Percentiles rank a stretch among this genome's conserved stretches.
phyloP scores from a whole-genome alignment of 1,139 yeast genomes.

The Pichia sp. region DNA sequence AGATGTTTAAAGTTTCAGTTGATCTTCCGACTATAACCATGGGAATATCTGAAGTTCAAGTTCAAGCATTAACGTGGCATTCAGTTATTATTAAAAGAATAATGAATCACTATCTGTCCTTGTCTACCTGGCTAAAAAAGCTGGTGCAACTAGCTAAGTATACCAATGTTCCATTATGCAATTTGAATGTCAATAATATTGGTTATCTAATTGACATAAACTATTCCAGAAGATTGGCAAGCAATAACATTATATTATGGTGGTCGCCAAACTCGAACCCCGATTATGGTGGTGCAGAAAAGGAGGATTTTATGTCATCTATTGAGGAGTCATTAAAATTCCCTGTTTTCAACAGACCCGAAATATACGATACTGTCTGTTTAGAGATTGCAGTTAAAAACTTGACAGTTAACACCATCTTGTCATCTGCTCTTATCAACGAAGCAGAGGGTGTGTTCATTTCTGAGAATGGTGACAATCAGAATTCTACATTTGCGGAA shows the following conservation, averaged over 20 bases:
- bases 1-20: constrained; percentile 40
- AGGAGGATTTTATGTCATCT: constrained; percentile 39
- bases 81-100: constrained; percentile 60
- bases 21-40: constrained; percentile 67
- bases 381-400: constrained; percentile 78
- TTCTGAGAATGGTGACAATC: constrained; percentile 59
- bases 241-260: constrained; percentile 76
- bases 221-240: constrained; percentile 71
- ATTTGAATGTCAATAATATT: constrained; percentile 69
- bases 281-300: constrained; percentile 82
- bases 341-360: constrained; percentile 74
- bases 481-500: constrained; percentile 57
- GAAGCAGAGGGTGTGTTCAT: constrained; percentile 72
- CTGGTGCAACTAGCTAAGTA: constrained; percentile 63
- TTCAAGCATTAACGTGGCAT: constrained; percentile 91
- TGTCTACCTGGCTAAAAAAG: constrained; percentile 72
- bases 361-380: constrained; percentile 73
- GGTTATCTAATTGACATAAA: constrained; percentile 79
- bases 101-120: constrained; percentile 64
- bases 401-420: constrained; percentile 75
- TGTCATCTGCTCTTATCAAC: constrained; percentile 77
- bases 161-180: constrained; percentile 82
- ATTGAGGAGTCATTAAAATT: constrained; percentile 61
- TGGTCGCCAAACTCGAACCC: constrained; percentile 84
- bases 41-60: constrained; percentile 48